These are phyloP conservation scores for Sisymbrium irio DNA, from an alignment of 345 rosid genomes.

Conservation along the genomic window DNA sequence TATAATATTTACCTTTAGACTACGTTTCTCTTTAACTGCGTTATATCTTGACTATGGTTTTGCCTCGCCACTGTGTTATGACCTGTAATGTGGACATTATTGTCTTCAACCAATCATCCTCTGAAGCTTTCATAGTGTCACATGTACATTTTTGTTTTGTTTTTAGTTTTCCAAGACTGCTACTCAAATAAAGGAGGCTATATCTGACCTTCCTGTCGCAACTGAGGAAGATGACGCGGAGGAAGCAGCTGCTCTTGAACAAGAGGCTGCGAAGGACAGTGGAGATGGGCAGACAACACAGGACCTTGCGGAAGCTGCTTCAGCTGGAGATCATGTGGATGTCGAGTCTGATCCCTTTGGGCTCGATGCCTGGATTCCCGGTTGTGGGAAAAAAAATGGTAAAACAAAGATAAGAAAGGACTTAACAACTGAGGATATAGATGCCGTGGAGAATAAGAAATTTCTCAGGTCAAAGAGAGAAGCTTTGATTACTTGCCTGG, in stretches of 20 bases:
- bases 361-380: constrained; percentile 69
- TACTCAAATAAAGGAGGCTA: constrained; percentile 55
- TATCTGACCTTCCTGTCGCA: constrained; percentile 68
- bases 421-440: constrained; percentile 45
- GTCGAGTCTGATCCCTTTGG: constrained; percentile 89
- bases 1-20: neutral
- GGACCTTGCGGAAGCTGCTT: constrained; percentile 31
- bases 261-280: constrained; percentile 36
- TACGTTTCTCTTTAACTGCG: neutral
- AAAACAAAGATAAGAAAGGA: constrained; percentile 59
- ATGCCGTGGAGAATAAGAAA: constrained; percentile 51
- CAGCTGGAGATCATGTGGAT: constrained; percentile 40
- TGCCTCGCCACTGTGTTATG: neutral
- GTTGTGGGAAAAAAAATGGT: constrained; percentile 54
- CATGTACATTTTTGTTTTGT: neutral
- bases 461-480: constrained; percentile 75
- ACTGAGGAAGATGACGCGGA: constrained; percentile 70
- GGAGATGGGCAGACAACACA: constrained; percentile 35
- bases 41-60: neutral
- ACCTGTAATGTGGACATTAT: neutral
- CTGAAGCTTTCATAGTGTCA: neutral
- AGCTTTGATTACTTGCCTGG: constrained; percentile 80
- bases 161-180: constrained; percentile 81
- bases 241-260: constrained; percentile 71
- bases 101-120: constrained; percentile 16